phyloP scores from a whole-genome alignment of 805 yeast genomes.

The Candida parachauliodes region DNA sequence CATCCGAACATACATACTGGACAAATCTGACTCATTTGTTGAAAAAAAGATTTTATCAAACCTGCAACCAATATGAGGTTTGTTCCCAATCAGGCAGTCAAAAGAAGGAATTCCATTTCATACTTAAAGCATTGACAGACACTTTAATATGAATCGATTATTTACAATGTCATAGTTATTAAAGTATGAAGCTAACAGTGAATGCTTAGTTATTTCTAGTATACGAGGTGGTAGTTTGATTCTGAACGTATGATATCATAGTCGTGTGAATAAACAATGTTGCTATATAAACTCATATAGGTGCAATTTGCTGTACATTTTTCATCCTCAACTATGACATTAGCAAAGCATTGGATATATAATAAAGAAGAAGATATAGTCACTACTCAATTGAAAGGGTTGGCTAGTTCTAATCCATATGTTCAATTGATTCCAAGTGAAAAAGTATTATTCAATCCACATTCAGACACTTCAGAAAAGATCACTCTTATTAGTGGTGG shows the following conservation, averaged over 20 bases:
- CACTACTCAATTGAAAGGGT: constrained; percentile 47
- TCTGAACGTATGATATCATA: constrained; percentile 5
- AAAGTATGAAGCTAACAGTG: no score
- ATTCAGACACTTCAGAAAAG: constrained; percentile 41
- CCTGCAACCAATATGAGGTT: no score
- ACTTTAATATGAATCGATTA: no score
- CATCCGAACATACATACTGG: not conserved
- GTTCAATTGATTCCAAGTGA: constrained; percentile 53
- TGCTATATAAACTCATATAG: constrained; percentile 2
- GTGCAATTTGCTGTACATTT: no score
- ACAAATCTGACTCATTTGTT: constrained; percentile 1
- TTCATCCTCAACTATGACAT: constrained; percentile 17
- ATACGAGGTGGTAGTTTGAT: no score
- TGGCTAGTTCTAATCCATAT: constrained; percentile 53
- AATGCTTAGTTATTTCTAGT: no score
- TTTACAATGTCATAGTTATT: no score
- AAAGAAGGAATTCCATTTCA: no score
- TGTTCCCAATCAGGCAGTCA: no score
- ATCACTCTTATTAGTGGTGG: constrained; percentile 85
- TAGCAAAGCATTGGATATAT: constrained; percentile 51
- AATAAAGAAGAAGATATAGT: constrained; percentile 42
- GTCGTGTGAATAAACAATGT: not conserved
- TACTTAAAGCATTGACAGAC: no score
- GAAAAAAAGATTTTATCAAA: no score
- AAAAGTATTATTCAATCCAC: constrained; percentile 48